phyloP scores from a whole-genome alignment of 495 filamentous ascomycete genomes.

The Penicillium flavigenum region DNA sequence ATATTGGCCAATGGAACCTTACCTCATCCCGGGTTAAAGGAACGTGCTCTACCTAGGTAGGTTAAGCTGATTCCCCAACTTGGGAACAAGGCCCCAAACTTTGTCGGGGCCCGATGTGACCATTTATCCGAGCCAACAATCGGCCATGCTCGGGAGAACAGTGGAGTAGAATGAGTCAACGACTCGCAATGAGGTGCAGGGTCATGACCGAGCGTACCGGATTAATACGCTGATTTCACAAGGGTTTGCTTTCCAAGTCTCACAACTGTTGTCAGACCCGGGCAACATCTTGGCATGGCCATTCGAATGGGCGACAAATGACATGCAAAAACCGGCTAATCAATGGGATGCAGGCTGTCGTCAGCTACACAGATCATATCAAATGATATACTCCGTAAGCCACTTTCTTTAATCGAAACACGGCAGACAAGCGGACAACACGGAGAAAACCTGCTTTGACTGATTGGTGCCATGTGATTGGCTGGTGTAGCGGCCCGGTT shows the following conservation, averaged over 20 bases:
- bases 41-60: background rate
- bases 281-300: background rate
- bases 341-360: background rate
- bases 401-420: conserved; percentile 12
- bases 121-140: conserved; percentile 3
- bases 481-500: conserved; percentile 28
- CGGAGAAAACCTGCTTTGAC: conserved; percentile 29
- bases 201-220: background rate
- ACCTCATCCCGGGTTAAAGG: background rate
- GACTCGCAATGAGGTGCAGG: background rate
- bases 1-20: background rate
- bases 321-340: background rate
- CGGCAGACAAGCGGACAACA: conserved; percentile 9
- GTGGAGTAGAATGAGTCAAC: conserved; percentile 3
- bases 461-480: conserved; percentile 19
- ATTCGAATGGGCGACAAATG: background rate
- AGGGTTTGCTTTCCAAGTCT: background rate
- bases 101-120: background rate
- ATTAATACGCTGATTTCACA: background rate
- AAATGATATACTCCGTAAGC: background rate
- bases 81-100: background rate
- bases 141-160: background rate
- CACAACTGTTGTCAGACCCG: background rate
- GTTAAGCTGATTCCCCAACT: background rate
- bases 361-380: conserved; percentile 2